Conservation (phyloP, 768 basidiomycete genomes). For the Candolleomyces eurysporus region DNA sequence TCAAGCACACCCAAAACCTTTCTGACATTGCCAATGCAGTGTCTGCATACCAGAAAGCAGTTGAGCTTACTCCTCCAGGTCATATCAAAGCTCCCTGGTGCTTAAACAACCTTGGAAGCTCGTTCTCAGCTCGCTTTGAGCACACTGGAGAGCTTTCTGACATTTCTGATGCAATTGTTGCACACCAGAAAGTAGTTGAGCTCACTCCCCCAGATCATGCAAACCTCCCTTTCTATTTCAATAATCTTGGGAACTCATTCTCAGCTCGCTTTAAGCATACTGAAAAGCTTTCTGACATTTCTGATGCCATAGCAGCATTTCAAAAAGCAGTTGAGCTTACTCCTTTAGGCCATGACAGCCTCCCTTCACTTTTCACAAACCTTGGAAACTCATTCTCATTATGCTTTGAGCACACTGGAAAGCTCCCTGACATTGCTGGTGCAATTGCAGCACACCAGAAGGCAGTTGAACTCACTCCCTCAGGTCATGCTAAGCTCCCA, state of each 20-base stretch:
- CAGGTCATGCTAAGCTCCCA: too few relatives aligned
- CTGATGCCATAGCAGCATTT: neutral
- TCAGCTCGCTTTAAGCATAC: constrained; percentile 9
- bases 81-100: neutral
- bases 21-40: neutral
- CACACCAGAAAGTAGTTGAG: constrained; percentile 9
- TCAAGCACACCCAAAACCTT: too few relatives aligned
- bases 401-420: too few relatives aligned
- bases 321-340: neutral
- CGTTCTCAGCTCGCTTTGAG: neutral
- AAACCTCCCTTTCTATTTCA: too few relatives aligned
- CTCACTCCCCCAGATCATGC: constrained; percentile 5
- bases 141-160: neutral
- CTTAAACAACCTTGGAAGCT: neutral
- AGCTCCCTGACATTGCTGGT: too few relatives aligned
- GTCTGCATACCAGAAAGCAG: neutral
- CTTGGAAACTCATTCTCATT: too few relatives aligned
- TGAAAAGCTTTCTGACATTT: neutral
- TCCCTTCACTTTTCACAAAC: neutral
- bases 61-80: neutral
- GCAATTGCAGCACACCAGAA: too few relatives aligned
- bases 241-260: neutral
- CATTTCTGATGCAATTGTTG: constrained; percentile 8
- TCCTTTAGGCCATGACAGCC: neutral
- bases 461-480: too few relatives aligned